These are phyloP conservation scores for Puccinia novopanici DNA, from an alignment of 1,284 basidiomycete species.

Conservation along the genomic window DNA sequence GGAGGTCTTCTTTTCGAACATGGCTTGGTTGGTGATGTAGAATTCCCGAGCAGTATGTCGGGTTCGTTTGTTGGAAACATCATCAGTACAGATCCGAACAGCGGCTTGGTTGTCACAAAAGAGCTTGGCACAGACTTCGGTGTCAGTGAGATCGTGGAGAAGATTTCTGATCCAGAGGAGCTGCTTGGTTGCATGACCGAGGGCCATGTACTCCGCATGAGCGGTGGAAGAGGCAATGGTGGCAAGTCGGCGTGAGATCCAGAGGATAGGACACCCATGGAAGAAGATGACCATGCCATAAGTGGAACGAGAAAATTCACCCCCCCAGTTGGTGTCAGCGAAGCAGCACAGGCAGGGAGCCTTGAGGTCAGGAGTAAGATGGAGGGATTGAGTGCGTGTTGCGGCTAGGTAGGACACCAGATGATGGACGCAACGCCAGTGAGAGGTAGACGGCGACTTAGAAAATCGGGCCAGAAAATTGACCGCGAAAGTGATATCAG, in stretches of 20 bases:
- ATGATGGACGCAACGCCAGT: slow-evolving; percentile 9
- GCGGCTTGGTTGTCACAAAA: background rate
- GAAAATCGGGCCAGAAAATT: slow-evolving; percentile 10
- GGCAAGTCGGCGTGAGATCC: background rate
- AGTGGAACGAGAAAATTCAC: slow-evolving; percentile 7
- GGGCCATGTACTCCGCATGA: slow-evolving; percentile 13
- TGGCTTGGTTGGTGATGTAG: too few relatives aligned
- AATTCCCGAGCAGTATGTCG: background rate
- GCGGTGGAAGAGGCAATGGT: background rate
- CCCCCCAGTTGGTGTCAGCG: slow-evolving; percentile 15
- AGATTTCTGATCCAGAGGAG: background rate
- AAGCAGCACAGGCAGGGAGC: background rate
- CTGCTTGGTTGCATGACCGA: background rate
- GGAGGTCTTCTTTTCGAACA: too few relatives aligned
- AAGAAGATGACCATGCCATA: background rate
- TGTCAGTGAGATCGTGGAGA: background rate
- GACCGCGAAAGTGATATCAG: slow-evolving; percentile 25
- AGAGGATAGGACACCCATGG: background rate
- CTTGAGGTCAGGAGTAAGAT: background rate
- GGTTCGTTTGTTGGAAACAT: background rate
- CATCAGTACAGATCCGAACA: background rate
- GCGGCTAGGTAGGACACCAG: slow-evolving; percentile 2
- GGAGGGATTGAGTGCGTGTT: background rate
- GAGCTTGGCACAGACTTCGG: background rate
- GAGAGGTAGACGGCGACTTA: background rate